These are phyloP conservation scores for Pseudogymnoascus sp. DNA, from an alignment of 2,329 filamentous ascomycete genomes.

Conservation along the genomic window DNA sequence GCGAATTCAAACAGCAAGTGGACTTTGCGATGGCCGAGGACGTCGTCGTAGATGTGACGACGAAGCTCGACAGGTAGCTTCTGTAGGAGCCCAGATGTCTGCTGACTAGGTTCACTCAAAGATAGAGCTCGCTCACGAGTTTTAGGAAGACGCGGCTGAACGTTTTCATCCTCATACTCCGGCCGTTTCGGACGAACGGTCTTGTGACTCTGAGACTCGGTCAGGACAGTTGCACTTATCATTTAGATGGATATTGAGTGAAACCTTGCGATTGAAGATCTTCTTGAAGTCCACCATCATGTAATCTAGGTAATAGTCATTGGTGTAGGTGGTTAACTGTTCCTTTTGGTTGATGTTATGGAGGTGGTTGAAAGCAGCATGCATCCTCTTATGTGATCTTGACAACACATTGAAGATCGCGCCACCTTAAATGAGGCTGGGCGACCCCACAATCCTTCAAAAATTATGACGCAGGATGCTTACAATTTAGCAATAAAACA, in stretches of 20 bases:
- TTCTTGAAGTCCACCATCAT: slow-evolving; percentile 8
- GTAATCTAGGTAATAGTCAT: not conserved
- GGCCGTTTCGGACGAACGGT: not conserved
- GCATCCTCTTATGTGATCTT: not conserved
- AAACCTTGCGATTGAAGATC: slow-evolving; percentile 1
- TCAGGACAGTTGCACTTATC: not conserved
- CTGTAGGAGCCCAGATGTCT: slow-evolving; percentile 10
- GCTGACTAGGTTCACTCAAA: not conserved
- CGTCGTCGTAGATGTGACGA: slow-evolving; percentile 18
- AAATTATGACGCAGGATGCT: not conserved
- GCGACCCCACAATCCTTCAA: not conserved
- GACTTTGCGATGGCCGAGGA: slow-evolving; percentile 16
- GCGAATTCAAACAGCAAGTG: slow-evolving; percentile 3
- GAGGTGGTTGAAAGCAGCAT: not conserved
- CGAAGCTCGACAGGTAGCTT: slow-evolving; percentile 19
- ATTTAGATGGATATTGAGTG: not conserved
- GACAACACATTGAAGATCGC: slow-evolving; percentile 20
- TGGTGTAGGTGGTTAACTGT: not conserved
- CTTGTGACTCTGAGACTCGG: not conserved
- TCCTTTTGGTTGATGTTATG: not conserved
- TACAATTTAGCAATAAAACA: not conserved
- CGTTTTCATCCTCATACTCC: not conserved
- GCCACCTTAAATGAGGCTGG: not conserved
- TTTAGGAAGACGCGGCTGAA: slow-evolving; percentile 2
- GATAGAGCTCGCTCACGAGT: not conserved